Evolutionary conservation across 257 asterid genomes (phyloP).

Genomic region (Lycium ferocissimum): DNA sequence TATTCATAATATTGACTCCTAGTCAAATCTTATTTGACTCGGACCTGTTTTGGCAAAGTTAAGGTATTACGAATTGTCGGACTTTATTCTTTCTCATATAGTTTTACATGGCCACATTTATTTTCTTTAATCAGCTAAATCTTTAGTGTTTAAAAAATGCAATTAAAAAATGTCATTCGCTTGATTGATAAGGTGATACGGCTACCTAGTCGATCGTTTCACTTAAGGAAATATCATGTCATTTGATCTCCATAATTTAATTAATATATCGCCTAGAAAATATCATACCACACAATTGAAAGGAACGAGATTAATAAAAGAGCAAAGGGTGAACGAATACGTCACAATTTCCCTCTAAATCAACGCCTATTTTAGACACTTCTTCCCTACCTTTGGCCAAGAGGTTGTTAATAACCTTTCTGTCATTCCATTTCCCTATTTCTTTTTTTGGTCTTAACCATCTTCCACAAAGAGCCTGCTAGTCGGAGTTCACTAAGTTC

Average conservation of each 20-base stretch:
- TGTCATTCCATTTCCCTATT: background rate
- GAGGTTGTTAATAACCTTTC: too few relatives aligned
- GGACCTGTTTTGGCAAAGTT: too few relatives aligned
- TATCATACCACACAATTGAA: background rate
- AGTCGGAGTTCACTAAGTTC: background rate
- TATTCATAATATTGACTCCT: too few relatives aligned
- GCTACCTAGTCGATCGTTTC: background rate
- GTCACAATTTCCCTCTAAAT: background rate
- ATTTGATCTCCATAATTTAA: constrained; percentile 11
- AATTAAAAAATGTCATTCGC: background rate
- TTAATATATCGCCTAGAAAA: background rate
- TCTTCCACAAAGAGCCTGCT: constrained; percentile 5
- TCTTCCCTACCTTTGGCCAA: background rate
- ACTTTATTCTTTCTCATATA: too few relatives aligned
- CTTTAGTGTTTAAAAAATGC: too few relatives aligned
- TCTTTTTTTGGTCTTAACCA: background rate
- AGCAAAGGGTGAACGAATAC: too few relatives aligned
- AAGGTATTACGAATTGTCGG: too few relatives aligned
- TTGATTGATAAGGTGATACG: background rate
- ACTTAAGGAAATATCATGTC: background rate
- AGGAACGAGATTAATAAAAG: too few relatives aligned
- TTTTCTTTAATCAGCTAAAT: too few relatives aligned
- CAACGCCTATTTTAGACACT: background rate
- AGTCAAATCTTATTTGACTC: too few relatives aligned
- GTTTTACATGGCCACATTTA: too few relatives aligned